Evolutionary conservation across 371 early-diverging fungal genomes (phyloP).

Genomic region (Mortierella sp.): DNA sequence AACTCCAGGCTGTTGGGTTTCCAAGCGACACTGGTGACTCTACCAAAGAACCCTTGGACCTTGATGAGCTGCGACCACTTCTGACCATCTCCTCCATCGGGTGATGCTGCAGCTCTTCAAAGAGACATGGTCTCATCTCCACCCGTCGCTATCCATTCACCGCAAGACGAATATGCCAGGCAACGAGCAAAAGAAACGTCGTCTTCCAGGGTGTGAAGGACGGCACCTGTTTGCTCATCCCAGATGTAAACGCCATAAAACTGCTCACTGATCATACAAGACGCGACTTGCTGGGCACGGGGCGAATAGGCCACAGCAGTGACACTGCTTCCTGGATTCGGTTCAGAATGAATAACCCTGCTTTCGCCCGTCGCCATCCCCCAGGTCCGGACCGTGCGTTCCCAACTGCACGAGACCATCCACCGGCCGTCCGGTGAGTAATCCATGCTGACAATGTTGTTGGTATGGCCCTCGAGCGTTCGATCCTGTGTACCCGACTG

Average conservation of each 20-base stretch:
- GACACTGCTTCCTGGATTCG: background rate
- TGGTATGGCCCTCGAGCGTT: too few species aligned
- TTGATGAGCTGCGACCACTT: background rate
- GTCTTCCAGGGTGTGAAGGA: too few species aligned
- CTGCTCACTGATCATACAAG: background rate
- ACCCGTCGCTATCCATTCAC: too few species aligned
- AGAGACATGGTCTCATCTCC: background rate
- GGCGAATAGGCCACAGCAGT: constrained; percentile 4
- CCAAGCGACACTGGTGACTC: background rate
- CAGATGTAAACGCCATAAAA: constrained; percentile 15
- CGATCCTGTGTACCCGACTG: too few species aligned
- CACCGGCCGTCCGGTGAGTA: too few species aligned
- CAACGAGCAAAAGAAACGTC: too few species aligned
- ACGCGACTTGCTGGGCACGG: constrained; percentile 4
- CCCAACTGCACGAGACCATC: too few species aligned
- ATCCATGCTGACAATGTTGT: too few species aligned
- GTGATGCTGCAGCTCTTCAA: background rate
- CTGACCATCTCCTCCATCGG: background rate
- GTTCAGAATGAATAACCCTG: too few species aligned
- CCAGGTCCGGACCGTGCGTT: too few species aligned
- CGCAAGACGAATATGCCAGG: too few species aligned
- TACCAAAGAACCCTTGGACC: background rate
- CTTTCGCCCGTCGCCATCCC: too few species aligned
- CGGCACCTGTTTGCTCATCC: background rate
- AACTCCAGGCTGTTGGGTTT: background rate